Conservation (phyloP, 169 alveolate species). For the Amoebophrya sp. region DNA sequence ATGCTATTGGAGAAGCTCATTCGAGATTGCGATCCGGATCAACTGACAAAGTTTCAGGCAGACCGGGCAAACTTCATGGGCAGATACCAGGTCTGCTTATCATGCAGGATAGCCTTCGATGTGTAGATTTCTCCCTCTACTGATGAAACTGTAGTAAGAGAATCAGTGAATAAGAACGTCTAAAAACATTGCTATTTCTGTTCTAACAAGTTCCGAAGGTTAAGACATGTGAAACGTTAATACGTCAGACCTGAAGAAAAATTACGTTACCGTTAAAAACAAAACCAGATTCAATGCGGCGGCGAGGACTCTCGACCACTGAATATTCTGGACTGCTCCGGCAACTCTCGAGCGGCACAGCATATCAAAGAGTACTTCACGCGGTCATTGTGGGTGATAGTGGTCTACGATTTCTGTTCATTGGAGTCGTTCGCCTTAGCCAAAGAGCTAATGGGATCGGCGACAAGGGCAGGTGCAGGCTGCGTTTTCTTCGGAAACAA, state of each 20-base stretch:
- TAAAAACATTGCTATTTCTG: no score
- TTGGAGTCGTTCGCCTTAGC: neutral
- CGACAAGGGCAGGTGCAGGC: neutral
- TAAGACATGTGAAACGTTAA: no score
- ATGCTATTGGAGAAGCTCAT: neutral
- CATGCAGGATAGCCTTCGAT: neutral
- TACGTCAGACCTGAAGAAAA: no score
- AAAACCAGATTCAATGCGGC: neutral
- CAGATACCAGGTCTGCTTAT: conserved; percentile 6
- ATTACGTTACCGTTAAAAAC: no score
- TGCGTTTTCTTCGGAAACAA: conserved; percentile 19
- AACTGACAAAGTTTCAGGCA: neutral
- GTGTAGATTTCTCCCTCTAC: no score
- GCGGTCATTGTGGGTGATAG: neutral
- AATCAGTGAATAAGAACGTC: no score
- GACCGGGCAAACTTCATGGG: neutral
- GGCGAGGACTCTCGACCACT: neutral
- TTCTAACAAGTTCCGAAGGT: no score
- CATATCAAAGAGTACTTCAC: conserved; percentile 9
- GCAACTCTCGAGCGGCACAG: neutral
- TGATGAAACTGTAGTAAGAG: no score
- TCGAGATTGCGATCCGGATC: neutral
- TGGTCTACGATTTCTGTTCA: neutral
- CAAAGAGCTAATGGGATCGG: neutral
- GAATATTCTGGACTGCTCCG: neutral